Conservation (phyloP, 2,329 filamentous ascomycete genomes). For the Colletotrichum tamarilloi region DNA sequence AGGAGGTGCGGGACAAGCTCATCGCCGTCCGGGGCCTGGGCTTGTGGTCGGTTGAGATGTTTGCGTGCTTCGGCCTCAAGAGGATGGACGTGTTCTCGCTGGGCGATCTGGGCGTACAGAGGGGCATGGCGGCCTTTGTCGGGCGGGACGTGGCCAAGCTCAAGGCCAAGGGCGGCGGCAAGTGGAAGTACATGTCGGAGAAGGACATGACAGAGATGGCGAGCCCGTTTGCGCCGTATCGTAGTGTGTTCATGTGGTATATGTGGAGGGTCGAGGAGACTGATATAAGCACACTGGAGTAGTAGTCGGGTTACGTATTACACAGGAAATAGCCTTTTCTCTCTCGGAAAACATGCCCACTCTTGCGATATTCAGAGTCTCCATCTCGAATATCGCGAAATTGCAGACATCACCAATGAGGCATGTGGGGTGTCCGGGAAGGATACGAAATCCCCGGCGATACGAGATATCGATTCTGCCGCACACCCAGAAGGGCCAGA, state of each 20-base stretch:
- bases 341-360: neutral
- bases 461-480: neutral
- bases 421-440: neutral
- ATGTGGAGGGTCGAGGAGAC: constrained; percentile 92
- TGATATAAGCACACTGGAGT: constrained; percentile 73
- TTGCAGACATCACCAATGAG: neutral
- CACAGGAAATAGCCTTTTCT: neutral
- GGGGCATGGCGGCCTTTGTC: constrained; percentile 89
- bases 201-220: constrained; percentile 89
- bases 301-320: constrained; percentile 25
- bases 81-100: constrained; percentile 93
- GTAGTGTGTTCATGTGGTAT: constrained; percentile 97
- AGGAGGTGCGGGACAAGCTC: constrained; percentile 84
- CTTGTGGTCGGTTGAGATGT: constrained; percentile 97
- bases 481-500: neutral
- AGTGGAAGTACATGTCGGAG: constrained; percentile 99
- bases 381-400: neutral
- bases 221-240: constrained; percentile 85
- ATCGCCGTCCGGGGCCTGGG: constrained; percentile 90
- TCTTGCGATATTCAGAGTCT: neutral
- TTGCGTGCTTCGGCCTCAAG: constrained; percentile 95
- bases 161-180: constrained; percentile 79
- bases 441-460: neutral
- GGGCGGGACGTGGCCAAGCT: constrained; percentile 87
- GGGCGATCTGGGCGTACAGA: constrained; percentile 92